phyloP scores from a whole-genome alignment of 306 rosid species.

The Citrullus mucosospermus region DNA sequence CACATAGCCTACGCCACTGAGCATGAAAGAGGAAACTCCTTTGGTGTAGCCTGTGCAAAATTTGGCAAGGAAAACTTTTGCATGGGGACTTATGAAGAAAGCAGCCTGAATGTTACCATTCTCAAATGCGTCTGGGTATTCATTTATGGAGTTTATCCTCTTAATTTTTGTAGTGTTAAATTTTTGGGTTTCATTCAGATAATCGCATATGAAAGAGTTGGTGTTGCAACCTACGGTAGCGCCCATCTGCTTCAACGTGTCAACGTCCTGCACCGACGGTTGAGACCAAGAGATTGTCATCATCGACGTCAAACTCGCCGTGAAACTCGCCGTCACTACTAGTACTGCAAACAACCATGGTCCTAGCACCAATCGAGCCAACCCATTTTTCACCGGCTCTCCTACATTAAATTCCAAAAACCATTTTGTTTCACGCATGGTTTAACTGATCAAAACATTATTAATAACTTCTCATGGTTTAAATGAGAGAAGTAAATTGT shows the following conservation, averaged over 20 bases:
- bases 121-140: slow-evolving; percentile 39
- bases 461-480: neutral
- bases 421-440: neutral
- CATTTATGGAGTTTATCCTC: slow-evolving; percentile 19
- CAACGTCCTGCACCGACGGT: slow-evolving; percentile 32
- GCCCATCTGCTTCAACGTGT: slow-evolving; percentile 20
- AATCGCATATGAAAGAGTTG: slow-evolving; percentile 37
- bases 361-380: slow-evolving; percentile 41
- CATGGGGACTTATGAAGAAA: slow-evolving; percentile 49
- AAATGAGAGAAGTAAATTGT: neutral
- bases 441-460: neutral
- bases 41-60: slow-evolving; percentile 30
- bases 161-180: slow-evolving; percentile 25
- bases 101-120: slow-evolving; percentile 37
- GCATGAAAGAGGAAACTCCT: slow-evolving; percentile 22
- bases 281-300: slow-evolving; percentile 27
- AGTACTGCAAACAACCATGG: slow-evolving; percentile 53
- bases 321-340: slow-evolving; percentile 34
- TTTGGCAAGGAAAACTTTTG: slow-evolving; percentile 42
- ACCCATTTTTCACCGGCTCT: slow-evolving; percentile 28
- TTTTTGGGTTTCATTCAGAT: slow-evolving; percentile 14
- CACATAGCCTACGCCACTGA: slow-evolving; percentile 51
- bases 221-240: slow-evolving; percentile 30
- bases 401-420: slow-evolving; percentile 22
- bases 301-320: slow-evolving; percentile 48